These are phyloP conservation scores for Phytophthora ohioensis DNA, from an alignment of 352 stramenopile genomes.

Conservation along the genomic window DNA sequence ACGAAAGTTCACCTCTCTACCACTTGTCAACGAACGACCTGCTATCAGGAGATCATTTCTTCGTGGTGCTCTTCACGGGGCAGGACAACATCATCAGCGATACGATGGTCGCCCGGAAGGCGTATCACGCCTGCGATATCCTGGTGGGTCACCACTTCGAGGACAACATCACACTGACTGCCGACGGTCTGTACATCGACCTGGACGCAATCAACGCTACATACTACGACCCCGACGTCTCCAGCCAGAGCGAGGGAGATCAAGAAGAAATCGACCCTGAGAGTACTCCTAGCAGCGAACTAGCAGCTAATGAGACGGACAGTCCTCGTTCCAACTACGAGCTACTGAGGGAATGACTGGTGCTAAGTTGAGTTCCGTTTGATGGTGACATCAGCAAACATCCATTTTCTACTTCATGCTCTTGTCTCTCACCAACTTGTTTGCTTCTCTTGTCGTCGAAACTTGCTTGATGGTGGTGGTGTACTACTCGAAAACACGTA, in stretches of 20 bases:
- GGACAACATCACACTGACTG: conserved; percentile 65
- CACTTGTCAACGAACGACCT: conserved; percentile 54
- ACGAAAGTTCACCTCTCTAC: conserved; percentile 59
- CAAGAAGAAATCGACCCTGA: neutral
- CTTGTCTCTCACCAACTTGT: conserved; percentile 26
- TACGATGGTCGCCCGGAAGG: conserved; percentile 68
- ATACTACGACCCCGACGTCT: conserved; percentile 13
- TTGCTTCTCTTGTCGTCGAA: conserved; percentile 18
- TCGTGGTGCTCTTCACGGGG: conserved; percentile 65
- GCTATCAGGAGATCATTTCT: conserved; percentile 59
- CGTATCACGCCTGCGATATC: conserved; percentile 69
- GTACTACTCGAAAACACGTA: conserved; percentile 27
- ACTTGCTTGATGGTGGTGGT: conserved; percentile 18
- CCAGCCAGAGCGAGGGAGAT: neutral
- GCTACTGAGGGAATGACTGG: neutral
- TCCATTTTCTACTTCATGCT: conserved; percentile 25
- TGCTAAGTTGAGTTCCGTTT: neutral
- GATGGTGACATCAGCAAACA: neutral
- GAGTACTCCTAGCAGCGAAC: conserved; percentile 4
- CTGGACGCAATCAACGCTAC: conserved; percentile 65
- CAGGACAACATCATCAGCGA: conserved; percentile 63
- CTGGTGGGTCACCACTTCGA: conserved; percentile 69
- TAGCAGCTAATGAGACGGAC: conserved; percentile 3
- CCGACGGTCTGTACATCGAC: conserved; percentile 66
- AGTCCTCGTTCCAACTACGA: conserved; percentile 8